Percentiles rank a stretch among this genome's conserved stretches.
These are phyloP conservation scores for Nakazawaea ernobii DNA, from an alignment of 805 yeast species.

Conservation along the genomic window DNA sequence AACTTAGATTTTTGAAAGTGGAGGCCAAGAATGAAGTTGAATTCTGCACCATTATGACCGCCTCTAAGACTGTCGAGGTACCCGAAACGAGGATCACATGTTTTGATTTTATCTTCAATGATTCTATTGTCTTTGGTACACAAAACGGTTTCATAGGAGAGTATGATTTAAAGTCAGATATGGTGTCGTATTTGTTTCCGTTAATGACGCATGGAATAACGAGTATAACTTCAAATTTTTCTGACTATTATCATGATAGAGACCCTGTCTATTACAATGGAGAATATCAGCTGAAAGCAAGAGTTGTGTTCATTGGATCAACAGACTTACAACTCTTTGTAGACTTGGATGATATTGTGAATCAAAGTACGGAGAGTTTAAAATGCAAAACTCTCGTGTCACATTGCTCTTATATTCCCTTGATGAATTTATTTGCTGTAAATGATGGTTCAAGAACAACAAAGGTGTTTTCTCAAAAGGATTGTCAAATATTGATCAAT, in stretches of 20 bases:
- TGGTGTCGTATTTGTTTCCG: constrained; percentile 18
- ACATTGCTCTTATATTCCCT: constrained; percentile 3
- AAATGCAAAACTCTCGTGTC: neutral
- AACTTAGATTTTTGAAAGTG: constrained; percentile 41
- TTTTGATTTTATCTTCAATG: constrained; percentile 39
- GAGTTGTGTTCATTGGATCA: constrained; percentile 30
- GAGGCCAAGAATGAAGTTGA: constrained; percentile 11
- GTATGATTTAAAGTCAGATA: constrained; percentile 28
- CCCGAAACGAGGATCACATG: constrained; percentile 33
- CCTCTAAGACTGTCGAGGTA: constrained; percentile 22
- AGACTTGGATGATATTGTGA: constrained; percentile 20
- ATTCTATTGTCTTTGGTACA: constrained; percentile 49
- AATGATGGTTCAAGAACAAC: constrained; percentile 9
- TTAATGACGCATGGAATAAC: constrained; percentile 11
- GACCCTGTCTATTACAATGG: constrained; percentile 16
- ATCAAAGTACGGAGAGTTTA: neutral
- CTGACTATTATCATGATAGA: constrained; percentile 27
- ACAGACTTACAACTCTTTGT: constrained; percentile 31
- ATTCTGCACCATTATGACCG: constrained; percentile 15
- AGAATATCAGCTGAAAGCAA: constrained; percentile 18
- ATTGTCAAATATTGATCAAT: neutral
- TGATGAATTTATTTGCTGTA: constrained; percentile 2
- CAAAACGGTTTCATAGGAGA: constrained; percentile 57
- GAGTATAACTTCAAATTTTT: constrained; percentile 16
- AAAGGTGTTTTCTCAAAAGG: constrained; percentile 7